Evolutionary conservation across 768 basidiomycete species (phyloP).

Genomic region (Tricholoma matsutake): DNA sequence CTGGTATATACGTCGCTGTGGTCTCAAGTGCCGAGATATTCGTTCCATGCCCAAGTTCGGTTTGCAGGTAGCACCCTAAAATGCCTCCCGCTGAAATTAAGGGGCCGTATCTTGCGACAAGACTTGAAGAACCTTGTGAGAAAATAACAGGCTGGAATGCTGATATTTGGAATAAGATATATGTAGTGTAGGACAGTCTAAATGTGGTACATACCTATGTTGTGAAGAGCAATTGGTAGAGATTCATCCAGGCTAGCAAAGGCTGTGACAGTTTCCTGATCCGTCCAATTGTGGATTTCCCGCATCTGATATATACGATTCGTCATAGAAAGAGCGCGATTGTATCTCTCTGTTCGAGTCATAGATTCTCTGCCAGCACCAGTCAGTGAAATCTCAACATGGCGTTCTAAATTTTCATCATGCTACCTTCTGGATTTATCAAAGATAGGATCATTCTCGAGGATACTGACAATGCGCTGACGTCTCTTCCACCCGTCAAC

Average conservation of each 20-base stretch:
- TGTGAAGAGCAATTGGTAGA: constrained; percentile 42
- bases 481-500: constrained; percentile 47
- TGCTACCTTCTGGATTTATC: constrained; percentile 54
- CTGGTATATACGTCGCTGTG: constrained; percentile 70
- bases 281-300: constrained; percentile 50
- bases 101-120: constrained; percentile 49
- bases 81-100: constrained; percentile 55
- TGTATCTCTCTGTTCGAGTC: constrained; percentile 54
- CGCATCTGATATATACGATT: constrained; percentile 60
- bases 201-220: constrained; percentile 30
- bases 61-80: constrained; percentile 72
- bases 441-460: constrained; percentile 56
- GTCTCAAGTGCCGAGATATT: constrained; percentile 71
- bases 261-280: constrained; percentile 45
- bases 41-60: constrained; percentile 76
- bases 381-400: not conserved
- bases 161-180: constrained; percentile 12
- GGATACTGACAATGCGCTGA: constrained; percentile 38
- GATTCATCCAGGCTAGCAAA: constrained; percentile 48
- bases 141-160: constrained; percentile 69
- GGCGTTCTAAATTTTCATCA: not conserved
- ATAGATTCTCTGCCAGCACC: constrained; percentile 47
- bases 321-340: constrained; percentile 50
- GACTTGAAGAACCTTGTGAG: constrained; percentile 54
- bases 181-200: constrained; percentile 12